Evolutionary conservation across 805 yeast species (phyloP), one percentile per base, ranked within the genome.

Genomic region (Schwanniomyces yamadae): DNA sequence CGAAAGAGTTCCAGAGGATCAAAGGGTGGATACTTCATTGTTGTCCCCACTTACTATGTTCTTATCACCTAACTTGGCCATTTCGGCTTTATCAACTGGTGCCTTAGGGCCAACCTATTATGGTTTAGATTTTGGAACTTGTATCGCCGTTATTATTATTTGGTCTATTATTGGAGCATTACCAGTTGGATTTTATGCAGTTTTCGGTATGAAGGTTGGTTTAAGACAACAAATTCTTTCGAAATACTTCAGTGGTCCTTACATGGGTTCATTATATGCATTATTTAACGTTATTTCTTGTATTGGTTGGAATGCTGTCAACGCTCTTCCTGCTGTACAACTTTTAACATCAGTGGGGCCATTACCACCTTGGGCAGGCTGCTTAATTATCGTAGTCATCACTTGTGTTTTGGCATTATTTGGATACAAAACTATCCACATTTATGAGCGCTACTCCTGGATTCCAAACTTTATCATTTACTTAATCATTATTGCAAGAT

Each of bases 251-350:
- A 57, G 61, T 2, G 66, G 66, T 8, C 55, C 55, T 31, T 39
- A 53, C 29, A 53, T 58, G 52, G 63, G 62, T 6, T 31, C 34
- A 5, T 70, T 88, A 38, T 83, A 87, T 54, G 82, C 95, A 6
- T 59, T 82, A 28, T 70, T 90, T 58, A 88, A 89, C 55, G 76
- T 80, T 52, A 61, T 90, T 44, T 90, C 95, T 12, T 57, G 64
- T 36, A 43, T 60, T 26, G 65, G 65, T 9, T 60, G 67, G 66
- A 57, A 57, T 37, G 61, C 63, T 10, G 52, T 61, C 24, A 61
- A 61, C 32, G 44, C 51, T 26, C 47, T 61, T 26, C 57, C 57
- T 15, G 52, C 59, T 24, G 66, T 54, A 20, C 63, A 59, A 33
- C 48, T 61, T 36, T 42, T 61, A 11, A 44, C 43, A 8, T 45